A percentile compares a stretch with the other conserved stretches of the same genome.
Conservation (phyloP, 208 protist genomes). For the Jaenimonas drosophilae region DNA sequence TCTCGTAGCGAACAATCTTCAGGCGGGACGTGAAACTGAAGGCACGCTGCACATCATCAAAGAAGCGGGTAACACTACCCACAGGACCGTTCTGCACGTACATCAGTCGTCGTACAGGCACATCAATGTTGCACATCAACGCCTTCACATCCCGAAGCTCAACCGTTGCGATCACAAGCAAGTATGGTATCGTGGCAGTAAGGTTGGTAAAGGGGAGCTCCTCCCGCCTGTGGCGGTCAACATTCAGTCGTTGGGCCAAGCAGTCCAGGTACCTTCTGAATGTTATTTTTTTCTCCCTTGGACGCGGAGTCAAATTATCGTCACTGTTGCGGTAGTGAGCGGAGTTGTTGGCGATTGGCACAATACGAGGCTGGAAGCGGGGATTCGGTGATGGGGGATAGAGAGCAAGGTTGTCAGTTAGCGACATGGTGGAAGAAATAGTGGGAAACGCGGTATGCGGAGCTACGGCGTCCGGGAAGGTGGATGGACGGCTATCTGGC, state of each 20-base stretch:
- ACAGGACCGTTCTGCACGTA: conserved; percentile 16
- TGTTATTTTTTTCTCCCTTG: conserved; percentile 8
- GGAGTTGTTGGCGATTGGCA: no score
- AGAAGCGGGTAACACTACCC: conserved; percentile 13
- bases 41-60: neutral
- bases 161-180: conserved; percentile 14
- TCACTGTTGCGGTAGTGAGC: no score
- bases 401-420: no score
- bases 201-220: conserved; percentile 4
- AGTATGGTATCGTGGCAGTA: conserved; percentile 3
- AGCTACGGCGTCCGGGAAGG: no score
- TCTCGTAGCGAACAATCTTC: no score
- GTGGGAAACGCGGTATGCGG: no score
- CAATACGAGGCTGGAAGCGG: no score
- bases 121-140: conserved; percentile 17
- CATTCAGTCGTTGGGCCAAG: conserved; percentile 7
- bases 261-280: conserved; percentile 15
- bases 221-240: conserved; percentile 4
- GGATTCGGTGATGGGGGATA: no score
- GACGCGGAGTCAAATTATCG: conserved; percentile 9
- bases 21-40: neutral
- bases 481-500: no score
- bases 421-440: no score
- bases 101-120: conserved; percentile 15
- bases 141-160: conserved; percentile 21